phyloP scores from a whole-genome alignment of 805 yeast genomes.

The Kazachstania africana region DNA sequence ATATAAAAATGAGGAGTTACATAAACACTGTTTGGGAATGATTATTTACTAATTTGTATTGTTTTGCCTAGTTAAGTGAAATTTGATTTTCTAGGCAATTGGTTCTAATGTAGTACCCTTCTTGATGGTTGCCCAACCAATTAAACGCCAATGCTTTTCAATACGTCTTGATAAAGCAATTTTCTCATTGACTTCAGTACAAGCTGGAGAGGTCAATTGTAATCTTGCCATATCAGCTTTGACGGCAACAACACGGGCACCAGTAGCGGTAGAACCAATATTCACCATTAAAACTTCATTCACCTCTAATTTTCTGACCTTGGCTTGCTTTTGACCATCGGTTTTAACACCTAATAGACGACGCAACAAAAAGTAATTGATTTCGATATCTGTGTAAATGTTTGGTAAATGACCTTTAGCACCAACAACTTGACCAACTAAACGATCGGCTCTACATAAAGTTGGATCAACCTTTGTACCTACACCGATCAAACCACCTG shows the following conservation, averaged over 20 bases:
- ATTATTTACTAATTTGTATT: too few species aligned
- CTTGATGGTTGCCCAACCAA: conserved; percentile 99
- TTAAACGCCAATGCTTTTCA: conserved; percentile 98
- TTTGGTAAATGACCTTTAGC: conserved; percentile 93
- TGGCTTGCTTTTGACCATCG: conserved; percentile 93
- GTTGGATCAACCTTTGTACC: conserved; percentile 99
- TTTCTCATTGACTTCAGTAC: conserved; percentile 97
- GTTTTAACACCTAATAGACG: conserved; percentile 97
- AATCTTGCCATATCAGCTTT: conserved; percentile 99
- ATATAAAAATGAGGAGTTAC: too few species aligned
- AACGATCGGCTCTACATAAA: conserved; percentile 96
- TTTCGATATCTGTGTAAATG: conserved; percentile 93
- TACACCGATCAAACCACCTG: conserved; percentile 99
- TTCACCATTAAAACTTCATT: conserved; percentile 98
- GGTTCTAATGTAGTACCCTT: conserved; percentile 87
- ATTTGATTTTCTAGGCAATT: conserved; percentile 32
- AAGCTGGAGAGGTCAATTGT: conserved; percentile 93
- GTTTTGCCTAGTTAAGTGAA: too few species aligned
- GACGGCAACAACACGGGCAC: conserved; percentile 96
- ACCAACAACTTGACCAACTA: conserved; percentile 98
- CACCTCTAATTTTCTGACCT: conserved; percentile 85
- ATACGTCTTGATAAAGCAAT: conserved; percentile 98
- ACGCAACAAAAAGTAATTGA: conserved; percentile 91
- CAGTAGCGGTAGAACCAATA: conserved; percentile 98
- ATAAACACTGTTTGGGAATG: too few species aligned